Evolutionary conservation across 768 basidiomycete genomes (phyloP).

Genomic region (Tricholoma sp.): DNA sequence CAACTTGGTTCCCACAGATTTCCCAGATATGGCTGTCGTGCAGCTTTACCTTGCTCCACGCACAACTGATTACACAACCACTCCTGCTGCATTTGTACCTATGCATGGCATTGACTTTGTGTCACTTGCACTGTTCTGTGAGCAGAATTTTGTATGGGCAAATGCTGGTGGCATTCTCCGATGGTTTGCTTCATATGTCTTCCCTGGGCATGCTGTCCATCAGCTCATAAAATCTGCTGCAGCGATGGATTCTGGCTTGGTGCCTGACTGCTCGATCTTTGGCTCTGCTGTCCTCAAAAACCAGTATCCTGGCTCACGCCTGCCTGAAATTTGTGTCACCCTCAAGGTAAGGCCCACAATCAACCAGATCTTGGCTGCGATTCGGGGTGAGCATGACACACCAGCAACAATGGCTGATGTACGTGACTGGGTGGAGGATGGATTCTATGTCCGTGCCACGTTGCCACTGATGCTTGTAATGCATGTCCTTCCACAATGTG

Average conservation of each 20-base stretch:
- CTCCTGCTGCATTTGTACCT: background rate
- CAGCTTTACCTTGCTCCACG: background rate
- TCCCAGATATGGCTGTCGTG: background rate
- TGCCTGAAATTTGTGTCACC: background rate
- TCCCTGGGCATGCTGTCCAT: too few relatives aligned
- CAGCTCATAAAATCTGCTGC: too few relatives aligned
- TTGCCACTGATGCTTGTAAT: background rate
- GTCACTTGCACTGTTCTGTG: too few relatives aligned
- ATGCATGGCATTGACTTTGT: background rate
- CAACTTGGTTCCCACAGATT: background rate
- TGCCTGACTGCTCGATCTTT: too few relatives aligned
- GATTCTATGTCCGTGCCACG: background rate
- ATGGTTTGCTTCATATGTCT: background rate
- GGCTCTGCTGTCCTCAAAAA: too few relatives aligned
- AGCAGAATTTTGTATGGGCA: too few relatives aligned
- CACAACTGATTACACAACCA: background rate
- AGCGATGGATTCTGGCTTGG: too few relatives aligned
- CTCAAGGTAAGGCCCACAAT: too few relatives aligned
- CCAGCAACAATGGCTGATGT: background rate
- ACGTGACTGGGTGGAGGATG: too few relatives aligned
- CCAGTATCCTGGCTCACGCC: background rate
- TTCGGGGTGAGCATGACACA: too few relatives aligned
- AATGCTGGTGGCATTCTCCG: too few relatives aligned
- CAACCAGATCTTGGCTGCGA: too few relatives aligned
- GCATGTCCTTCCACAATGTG: conserved; percentile 1